Base-by-base conservation (phyloP, 2,329 filamentous ascomycete genomes). In the Phaeosphaeria sp. region DNA sequence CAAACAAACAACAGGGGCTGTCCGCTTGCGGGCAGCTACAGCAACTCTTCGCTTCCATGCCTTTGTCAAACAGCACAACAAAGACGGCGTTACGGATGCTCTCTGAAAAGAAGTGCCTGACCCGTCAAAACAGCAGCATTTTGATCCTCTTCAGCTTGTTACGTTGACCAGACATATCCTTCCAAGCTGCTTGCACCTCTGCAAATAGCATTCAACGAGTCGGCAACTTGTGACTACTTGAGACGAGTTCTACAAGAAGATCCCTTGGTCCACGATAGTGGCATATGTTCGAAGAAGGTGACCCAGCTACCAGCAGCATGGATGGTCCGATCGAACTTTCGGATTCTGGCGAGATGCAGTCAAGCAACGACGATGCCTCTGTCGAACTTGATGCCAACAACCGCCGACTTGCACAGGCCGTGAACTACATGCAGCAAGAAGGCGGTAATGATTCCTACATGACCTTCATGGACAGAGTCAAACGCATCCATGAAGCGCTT, bases 371-470 rank as follows among this genome's bases (percentile, higher is more conserved):
- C 15, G 58, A 56, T 15, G 54, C 56, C 6, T 33, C 50, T 33
- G 58, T 49, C 13, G 48, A 56, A 23, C 54, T 52, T 18, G 46
- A 66, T 0, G 20, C 53, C 47, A 72, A 69, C 46, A 54, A 76
- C 46, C 55, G 49, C 15, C 65, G 65, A 36, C 63, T 76, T 11
- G 58, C 55, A 20, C 65, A 71, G 60, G 71, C 72, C 2, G 67
- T 75, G 48, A 60, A 57, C 22, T 76, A 76, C 54, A 47, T 76
- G 39, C 46, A 54, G 18, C 39, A 56, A 17, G 64, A 72, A 51
- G 68, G 71, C 25, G 62, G 62, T 5, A 36, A 55, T 2, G 72
- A 74, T 48, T 58, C 65, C 6, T 47, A 51, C 17, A 41, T 42
- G 5, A 54, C 50, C 11, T 75, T 64, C 49, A 59, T 66, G 9